Percentiles rank a stretch among this genome's conserved stretches.
These are phyloP conservation scores for Psilocybe mexicana DNA, from an alignment of 1,284 basidiomycete genomes.

Conservation along the genomic window DNA sequence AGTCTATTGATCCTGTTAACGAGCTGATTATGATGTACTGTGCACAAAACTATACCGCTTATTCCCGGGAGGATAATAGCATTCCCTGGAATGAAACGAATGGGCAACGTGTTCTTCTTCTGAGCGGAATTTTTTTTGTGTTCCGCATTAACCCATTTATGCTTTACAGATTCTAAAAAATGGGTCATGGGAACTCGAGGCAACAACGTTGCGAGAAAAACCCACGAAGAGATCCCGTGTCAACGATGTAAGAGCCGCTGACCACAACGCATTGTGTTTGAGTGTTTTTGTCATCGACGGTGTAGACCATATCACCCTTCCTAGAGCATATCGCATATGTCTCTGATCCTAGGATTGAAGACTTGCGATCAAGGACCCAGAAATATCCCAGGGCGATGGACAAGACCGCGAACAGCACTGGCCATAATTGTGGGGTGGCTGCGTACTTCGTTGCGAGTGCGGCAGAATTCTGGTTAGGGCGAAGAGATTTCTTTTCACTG, in stretches of 20 bases:
- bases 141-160: conserved; percentile 10
- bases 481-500: neutral
- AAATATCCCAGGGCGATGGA: conserved; percentile 18
- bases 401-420: conserved; percentile 14
- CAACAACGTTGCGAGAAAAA: conserved; percentile 8
- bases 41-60: conserved; percentile 46
- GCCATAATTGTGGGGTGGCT: conserved; percentile 1
- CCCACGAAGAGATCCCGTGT: conserved; percentile 58
- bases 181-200: neutral
- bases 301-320: conserved; percentile 53
- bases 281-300: conserved; percentile 52
- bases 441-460: neutral
- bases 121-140: neutral
- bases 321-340: conserved; percentile 62
- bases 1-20: conserved; percentile 49
- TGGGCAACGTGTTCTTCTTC: conserved; percentile 25
- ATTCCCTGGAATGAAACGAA: conserved; percentile 53
- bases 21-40: neutral
- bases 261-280: conserved; percentile 63
- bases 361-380: neutral
- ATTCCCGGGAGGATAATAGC: conserved; percentile 68
- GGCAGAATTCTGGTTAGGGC: neutral
- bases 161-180: conserved; percentile 12
- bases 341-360: neutral
- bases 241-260: conserved; percentile 46